These are phyloP conservation scores for Heterobasidion annosum DNA, from an alignment of 1,284 basidiomycete species.

Conservation along the genomic window DNA sequence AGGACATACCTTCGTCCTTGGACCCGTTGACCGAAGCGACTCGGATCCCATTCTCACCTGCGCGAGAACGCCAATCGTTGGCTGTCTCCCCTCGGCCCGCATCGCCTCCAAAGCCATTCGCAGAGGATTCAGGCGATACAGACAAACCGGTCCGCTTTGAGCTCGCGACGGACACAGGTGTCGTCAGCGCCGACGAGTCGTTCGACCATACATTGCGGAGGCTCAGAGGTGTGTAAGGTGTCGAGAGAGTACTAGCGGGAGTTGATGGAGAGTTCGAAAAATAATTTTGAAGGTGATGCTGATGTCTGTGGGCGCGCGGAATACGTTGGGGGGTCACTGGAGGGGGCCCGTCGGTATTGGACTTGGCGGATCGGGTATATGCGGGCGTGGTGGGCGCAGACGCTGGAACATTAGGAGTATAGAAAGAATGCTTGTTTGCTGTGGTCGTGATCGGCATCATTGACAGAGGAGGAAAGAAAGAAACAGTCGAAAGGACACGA, in stretches of 20 bases:
- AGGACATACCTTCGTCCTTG: constrained; percentile 32
- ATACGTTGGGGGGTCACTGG: constrained; percentile 39
- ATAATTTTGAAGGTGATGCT: constrained; percentile 20
- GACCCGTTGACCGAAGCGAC: constrained; percentile 30
- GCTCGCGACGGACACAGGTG: constrained; percentile 30
- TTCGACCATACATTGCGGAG: constrained; percentile 48
- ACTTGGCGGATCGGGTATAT: constrained; percentile 24
- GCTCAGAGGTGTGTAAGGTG: constrained; percentile 59
- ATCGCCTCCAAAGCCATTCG: constrained; percentile 8
- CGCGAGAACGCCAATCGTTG: constrained; percentile 63
- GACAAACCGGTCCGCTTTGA: constrained; percentile 29
- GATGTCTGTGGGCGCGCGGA: constrained; percentile 25
- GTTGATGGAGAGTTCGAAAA: constrained; percentile 31
- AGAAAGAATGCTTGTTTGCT: constrained; percentile 12
- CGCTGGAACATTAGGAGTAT: constrained; percentile 23
- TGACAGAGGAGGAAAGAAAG: constrained; percentile 4
- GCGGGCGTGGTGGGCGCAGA: constrained; percentile 38
- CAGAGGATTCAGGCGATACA: constrained; percentile 20
- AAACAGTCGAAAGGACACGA: constrained; percentile 7
- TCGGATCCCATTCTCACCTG: constrained; percentile 63
- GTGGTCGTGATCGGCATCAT: constrained; percentile 9
- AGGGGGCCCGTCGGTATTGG: constrained; percentile 21
- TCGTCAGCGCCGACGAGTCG: constrained; percentile 47
- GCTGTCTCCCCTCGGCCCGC: constrained; percentile 44
- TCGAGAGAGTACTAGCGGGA: constrained; percentile 32